These are phyloP conservation scores for Fomes fomentarius DNA, from an alignment of 1,284 basidiomycete genomes.

Conservation along the genomic window DNA sequence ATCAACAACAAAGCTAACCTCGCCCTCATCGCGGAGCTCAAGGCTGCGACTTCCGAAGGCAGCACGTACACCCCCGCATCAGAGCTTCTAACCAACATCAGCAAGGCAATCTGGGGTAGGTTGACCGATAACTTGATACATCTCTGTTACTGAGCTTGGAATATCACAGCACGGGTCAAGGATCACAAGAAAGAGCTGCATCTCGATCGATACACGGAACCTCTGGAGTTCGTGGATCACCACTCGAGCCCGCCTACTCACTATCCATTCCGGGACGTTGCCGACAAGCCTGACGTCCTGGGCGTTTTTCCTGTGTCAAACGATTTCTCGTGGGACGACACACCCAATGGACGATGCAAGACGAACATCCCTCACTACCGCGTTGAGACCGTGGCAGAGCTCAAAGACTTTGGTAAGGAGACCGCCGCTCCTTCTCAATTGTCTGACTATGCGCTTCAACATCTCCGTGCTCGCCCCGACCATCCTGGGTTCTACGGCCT, in stretches of 20 bases:
- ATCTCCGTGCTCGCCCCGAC: too few relatives aligned
- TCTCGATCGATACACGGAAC: neutral
- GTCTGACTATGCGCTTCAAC: neutral
- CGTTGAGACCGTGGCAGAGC: neutral
- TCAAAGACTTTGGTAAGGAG: neutral
- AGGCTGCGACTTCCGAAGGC: neutral
- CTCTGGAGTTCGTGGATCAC: constrained; percentile 10
- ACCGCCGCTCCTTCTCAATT: neutral
- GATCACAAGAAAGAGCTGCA: neutral
- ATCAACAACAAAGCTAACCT: neutral
- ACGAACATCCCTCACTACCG: neutral
- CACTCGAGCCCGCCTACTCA: neutral
- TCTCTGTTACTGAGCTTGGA: neutral
- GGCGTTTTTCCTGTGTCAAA: neutral
- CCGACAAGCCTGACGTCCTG: neutral
- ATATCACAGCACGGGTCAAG: neutral
- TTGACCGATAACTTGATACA: neutral
- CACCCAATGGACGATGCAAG: neutral
- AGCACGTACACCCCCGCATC: neutral
- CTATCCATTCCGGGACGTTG: neutral
- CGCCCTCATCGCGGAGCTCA: neutral
- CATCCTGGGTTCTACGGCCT: too few relatives aligned
- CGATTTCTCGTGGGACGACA: neutral
- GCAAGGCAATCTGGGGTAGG: neutral
- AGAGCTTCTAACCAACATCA: neutral